A percentile compares a stretch with the other conserved stretches of the same genome.
Evolutionary conservation across 2,329 filamentous ascomycete species (phyloP).

Genomic region (Aspergillus clavatus): DNA sequence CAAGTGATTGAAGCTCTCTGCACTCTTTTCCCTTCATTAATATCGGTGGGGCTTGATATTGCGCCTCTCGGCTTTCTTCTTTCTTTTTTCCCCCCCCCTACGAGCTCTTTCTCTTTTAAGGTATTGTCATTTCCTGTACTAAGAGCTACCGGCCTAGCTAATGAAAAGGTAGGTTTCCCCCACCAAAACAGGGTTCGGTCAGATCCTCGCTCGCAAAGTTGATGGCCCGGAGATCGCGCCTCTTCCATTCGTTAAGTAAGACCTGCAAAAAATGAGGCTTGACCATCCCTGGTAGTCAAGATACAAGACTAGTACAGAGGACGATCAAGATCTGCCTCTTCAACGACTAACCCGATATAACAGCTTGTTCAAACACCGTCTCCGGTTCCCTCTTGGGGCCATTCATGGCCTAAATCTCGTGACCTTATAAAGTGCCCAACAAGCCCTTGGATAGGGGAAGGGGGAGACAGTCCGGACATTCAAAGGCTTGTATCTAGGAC

Average conservation of each 20-base stretch:
- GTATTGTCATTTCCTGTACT: neutral
- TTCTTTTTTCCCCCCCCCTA: neutral
- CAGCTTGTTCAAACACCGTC: neutral
- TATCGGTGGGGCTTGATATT: neutral
- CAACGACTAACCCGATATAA: conserved; percentile 1
- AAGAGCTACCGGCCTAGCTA: neutral
- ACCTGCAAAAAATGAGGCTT: neutral
- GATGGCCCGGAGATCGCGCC: neutral
- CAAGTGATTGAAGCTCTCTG: neutral
- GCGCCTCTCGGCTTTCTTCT: neutral
- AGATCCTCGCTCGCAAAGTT: neutral
- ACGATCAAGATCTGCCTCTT: conserved; percentile 7
- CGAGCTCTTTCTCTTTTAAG: neutral
- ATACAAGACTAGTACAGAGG: neutral
- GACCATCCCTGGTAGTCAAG: neutral
- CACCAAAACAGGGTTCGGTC: neutral
- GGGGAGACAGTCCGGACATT: neutral
- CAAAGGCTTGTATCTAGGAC: neutral
- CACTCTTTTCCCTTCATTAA: too few species aligned
- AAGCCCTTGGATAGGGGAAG: neutral
- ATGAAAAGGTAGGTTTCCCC: neutral
- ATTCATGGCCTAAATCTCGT: neutral
- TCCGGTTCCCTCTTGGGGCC: neutral
- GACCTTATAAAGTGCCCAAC: neutral
- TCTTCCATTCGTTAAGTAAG: neutral